phyloP scores from a whole-genome alignment of 2,329 filamentous ascomycete species.

The Diaporthe humulicola region DNA sequence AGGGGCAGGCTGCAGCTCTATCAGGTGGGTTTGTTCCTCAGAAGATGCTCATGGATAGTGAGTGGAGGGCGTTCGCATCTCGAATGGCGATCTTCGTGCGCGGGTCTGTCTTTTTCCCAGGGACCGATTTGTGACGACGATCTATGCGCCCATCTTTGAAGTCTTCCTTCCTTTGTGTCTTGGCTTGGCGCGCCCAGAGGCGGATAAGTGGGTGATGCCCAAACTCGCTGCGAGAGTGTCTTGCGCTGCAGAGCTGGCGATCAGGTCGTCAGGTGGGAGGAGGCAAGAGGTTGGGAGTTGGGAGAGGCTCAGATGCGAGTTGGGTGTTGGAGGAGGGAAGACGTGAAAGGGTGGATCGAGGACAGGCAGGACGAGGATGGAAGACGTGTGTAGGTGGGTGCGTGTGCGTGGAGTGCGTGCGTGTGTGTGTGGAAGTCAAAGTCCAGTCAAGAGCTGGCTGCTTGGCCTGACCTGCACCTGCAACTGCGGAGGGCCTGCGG shows the following conservation, averaged over 20 bases:
- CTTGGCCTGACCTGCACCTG: slow-evolving; percentile 21
- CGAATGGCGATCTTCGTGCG: slow-evolving; percentile 28
- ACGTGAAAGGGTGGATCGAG: slow-evolving; percentile 30
- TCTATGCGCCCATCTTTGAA: slow-evolving; percentile 40
- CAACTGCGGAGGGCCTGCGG: slow-evolving; percentile 26
- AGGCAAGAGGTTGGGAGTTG: slow-evolving; percentile 21
- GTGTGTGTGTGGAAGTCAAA: slow-evolving; percentile 24
- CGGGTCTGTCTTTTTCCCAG: slow-evolving; percentile 29
- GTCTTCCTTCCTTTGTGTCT: slow-evolving; percentile 26
- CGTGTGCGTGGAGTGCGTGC: not conserved
- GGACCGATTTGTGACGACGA: slow-evolving; percentile 32
- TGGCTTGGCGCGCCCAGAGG: slow-evolving; percentile 28
- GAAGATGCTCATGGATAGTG: slow-evolving; percentile 26
- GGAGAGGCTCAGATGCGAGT: slow-evolving; percentile 16
- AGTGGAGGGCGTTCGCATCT: slow-evolving; percentile 31
- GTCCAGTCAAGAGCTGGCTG: slow-evolving; percentile 29
- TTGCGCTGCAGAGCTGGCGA: slow-evolving; percentile 23
- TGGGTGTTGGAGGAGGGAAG: slow-evolving; percentile 26
- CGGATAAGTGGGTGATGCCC: slow-evolving; percentile 13
- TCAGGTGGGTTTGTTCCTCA: slow-evolving; percentile 25
- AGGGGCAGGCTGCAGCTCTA: slow-evolving; percentile 19
- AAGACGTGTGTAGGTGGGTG: slow-evolving; percentile 17
- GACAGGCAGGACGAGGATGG: slow-evolving; percentile 31
- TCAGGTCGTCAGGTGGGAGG: slow-evolving; percentile 4
- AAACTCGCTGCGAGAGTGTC: slow-evolving; percentile 19